phyloP scores from a whole-genome alignment of 768 basidiomycete genomes.

The button mushroom (Agaricus bisporus) region DNA sequence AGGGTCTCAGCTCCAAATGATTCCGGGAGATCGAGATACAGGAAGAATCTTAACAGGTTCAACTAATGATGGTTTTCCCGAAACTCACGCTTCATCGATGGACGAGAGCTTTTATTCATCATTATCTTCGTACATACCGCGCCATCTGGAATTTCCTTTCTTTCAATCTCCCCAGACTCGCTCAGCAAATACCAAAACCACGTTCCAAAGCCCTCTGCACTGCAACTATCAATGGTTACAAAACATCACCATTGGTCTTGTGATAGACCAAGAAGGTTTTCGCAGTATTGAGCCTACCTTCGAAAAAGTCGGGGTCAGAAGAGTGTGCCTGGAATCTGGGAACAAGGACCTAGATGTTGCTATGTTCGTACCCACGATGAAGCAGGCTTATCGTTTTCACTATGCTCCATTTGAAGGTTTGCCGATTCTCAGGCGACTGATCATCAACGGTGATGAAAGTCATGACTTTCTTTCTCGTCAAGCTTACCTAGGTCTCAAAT shows the following conservation, averaged over 20 bases:
- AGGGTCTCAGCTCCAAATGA: neutral
- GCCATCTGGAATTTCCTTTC: neutral
- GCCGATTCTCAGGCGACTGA: constrained; percentile 68
- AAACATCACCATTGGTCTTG: constrained; percentile 48
- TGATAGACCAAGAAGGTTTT: constrained; percentile 84
- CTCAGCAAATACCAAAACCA: neutral
- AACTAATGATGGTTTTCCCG: neutral
- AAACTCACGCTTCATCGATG: neutral
- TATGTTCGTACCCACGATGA: constrained; percentile 57
- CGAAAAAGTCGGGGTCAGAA: constrained; percentile 46
- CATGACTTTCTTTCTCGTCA: constrained; percentile 75
- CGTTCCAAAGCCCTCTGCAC: constrained; percentile 3
- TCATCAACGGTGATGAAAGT: constrained; percentile 58
- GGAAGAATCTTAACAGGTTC: neutral
- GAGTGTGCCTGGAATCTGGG: constrained; percentile 22
- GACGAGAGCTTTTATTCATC: neutral
- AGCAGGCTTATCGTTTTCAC: constrained; percentile 64
- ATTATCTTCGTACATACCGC: neutral
- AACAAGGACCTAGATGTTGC: constrained; percentile 41
- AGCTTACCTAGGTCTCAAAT: constrained; percentile 61
- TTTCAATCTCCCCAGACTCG: neutral
- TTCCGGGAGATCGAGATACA: neutral
- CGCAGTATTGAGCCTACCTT: constrained; percentile 56
- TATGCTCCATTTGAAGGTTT: constrained; percentile 59
- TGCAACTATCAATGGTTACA: constrained; percentile 41